These are phyloP conservation scores for Gracilariopsis chorda DNA, from an alignment of 23 red algal genomes.

Conservation along the genomic window DNA sequence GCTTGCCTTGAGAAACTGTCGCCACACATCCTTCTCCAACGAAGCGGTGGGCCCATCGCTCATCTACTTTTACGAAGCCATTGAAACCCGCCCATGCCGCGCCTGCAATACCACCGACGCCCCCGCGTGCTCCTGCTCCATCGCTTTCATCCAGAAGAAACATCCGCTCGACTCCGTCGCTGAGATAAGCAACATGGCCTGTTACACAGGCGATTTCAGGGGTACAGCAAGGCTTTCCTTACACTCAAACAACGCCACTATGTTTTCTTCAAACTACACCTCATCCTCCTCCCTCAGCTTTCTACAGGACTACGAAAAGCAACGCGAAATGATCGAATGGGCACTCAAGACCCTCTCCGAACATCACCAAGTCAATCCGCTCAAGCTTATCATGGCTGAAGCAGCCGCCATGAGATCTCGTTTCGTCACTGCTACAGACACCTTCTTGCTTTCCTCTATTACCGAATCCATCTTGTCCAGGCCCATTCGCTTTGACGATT, in stretches of 20 bases:
- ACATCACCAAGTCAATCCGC: neutral
- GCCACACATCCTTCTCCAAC: neutral
- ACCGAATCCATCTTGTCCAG: constrained; percentile 16
- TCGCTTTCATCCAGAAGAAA: neutral
- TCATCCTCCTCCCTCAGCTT: neutral
- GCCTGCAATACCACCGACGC: neutral
- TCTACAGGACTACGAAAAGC: neutral
- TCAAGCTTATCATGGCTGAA: constrained; percentile 19
- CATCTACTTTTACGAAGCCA: constrained; percentile 26
- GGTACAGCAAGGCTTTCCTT: constrained; percentile 12
- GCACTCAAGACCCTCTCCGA: neutral
- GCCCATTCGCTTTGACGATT: neutral
- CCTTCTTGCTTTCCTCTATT: constrained; percentile 36
- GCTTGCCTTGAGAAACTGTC: neutral
- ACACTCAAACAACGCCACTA: neutral
- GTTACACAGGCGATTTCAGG: constrained; percentile 11
- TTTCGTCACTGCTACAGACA: constrained; percentile 19
- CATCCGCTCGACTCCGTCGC: constrained; percentile 2
- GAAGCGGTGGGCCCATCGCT: neutral
- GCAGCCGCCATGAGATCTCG: neutral
- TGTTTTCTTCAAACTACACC: neutral
- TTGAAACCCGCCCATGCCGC: constrained; percentile 23
- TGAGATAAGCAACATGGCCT: neutral
- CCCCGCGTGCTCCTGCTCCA: neutral
- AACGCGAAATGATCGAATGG: constrained; percentile 20